Evolutionary conservation across 228 moss, liverwort and hornwort genomes (phyloP).

Genomic region (Sphagnum fallax): DNA sequence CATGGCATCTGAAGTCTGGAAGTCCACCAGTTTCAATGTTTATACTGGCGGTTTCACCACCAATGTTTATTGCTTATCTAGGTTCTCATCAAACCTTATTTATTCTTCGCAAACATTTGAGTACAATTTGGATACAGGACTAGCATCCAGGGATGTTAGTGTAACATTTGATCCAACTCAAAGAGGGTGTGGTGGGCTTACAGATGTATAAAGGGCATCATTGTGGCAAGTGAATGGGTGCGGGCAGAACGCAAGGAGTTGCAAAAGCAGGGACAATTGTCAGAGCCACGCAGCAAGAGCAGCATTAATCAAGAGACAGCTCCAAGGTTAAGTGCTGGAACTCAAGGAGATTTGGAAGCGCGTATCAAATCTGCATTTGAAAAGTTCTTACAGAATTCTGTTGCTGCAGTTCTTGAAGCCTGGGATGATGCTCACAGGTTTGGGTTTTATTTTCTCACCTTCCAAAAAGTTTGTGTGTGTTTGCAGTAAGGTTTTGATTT

Average conservation of each 20-base stretch:
- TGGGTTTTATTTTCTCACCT: background rate
- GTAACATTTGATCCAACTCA: too few species aligned
- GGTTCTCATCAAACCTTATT: constrained; percentile 19
- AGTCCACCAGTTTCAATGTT: constrained; percentile 71
- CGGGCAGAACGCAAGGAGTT: constrained; percentile 61
- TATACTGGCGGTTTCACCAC: constrained; percentile 93
- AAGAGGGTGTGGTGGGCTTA: too few species aligned
- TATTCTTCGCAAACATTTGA: too few species aligned
- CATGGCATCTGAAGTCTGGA: constrained; percentile 87
- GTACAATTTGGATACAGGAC: too few species aligned
- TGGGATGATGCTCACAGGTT: constrained; percentile 76
- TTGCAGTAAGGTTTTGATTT: too few species aligned
- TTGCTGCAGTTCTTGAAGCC: constrained; percentile 75
- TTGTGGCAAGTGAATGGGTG: constrained; percentile 78
- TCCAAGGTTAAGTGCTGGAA: constrained; percentile 43
- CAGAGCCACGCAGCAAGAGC: constrained; percentile 36
- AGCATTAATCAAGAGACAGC: constrained; percentile 45
- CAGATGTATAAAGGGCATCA: constrained; percentile 80
- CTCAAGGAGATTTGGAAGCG: constrained; percentile 59
- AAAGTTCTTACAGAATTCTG: constrained; percentile 84
- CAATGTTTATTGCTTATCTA: constrained; percentile 88
- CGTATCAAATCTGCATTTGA: constrained; percentile 73
- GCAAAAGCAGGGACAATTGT: constrained; percentile 12
- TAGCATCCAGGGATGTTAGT: too few species aligned
- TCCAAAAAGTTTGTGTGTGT: too few species aligned